Conservation (phyloP, 768 basidiomycete species). For the Hemileccinum rubropunctum region DNA sequence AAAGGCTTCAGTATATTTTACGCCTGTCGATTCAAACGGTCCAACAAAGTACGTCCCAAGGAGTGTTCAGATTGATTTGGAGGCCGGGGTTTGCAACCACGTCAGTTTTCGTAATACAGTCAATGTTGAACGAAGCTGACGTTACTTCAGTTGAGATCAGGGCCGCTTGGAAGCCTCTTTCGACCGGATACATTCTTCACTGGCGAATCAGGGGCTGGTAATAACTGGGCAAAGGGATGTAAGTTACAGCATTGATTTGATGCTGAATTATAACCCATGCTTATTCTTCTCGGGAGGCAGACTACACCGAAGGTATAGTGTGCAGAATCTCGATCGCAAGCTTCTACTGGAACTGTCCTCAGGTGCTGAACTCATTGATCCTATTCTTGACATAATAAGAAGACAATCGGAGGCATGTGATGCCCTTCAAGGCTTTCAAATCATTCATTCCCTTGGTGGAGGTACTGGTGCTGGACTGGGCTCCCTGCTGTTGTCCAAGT, state of each 20-base stretch:
- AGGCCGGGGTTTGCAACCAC: conserved; percentile 79
- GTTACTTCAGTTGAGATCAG: conserved; percentile 56
- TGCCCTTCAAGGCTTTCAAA: conserved; percentile 86
- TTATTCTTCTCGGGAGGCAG: conserved; percentile 37
- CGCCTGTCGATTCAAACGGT: conserved; percentile 54
- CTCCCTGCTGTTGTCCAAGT: conserved; percentile 73
- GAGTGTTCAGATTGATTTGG: conserved; percentile 87
- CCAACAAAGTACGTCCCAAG: conserved; percentile 82
- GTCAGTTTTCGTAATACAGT: conserved; percentile 40
- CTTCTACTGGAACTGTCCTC: neutral
- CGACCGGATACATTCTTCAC: conserved; percentile 84
- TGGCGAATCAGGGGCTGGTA: conserved; percentile 67
- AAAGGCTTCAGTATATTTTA: conserved; percentile 82
- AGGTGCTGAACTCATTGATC: conserved; percentile 91
- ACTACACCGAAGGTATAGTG: conserved; percentile 80
- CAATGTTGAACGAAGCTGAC: conserved; percentile 2
- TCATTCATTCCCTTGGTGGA: conserved; percentile 87
- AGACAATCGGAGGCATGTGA: conserved; percentile 81
- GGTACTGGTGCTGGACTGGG: conserved; percentile 89
- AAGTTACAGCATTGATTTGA: conserved; percentile 31
- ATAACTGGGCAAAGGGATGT: conserved; percentile 98
- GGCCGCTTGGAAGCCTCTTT: conserved; percentile 72
- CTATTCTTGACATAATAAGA: conserved; percentile 78
- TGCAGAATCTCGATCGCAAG: neutral
- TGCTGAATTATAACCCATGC: conserved; percentile 8